Conservation (phyloP, 345 rosid genomes). For the Eucalyptus grandis region DNA sequence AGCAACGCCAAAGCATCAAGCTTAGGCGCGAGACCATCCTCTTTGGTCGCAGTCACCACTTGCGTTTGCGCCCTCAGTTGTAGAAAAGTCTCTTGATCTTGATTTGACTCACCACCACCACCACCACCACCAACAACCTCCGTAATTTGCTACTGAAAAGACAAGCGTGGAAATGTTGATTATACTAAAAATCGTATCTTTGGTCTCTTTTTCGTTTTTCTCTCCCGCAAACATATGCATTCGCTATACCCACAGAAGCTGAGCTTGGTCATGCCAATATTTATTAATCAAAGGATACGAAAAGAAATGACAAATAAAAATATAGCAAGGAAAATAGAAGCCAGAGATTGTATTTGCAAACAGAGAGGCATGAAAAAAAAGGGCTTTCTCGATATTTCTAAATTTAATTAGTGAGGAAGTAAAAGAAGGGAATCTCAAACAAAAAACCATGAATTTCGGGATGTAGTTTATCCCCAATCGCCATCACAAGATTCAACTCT, state of each 20-base stretch:
- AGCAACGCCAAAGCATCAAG: neutral
- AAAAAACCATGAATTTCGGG: neutral
- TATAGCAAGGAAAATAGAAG: neutral
- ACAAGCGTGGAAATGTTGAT: conserved; percentile 37
- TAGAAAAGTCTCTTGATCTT: neutral
- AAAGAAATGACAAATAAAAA: neutral
- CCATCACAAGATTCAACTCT: neutral
- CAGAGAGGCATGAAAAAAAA: neutral
- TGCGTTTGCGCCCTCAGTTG: neutral
- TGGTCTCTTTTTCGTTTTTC: neutral
- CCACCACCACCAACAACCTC: neutral
- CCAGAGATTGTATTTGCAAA: neutral
- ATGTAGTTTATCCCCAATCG: neutral
- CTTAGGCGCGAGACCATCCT: neutral
- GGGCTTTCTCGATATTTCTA: neutral
- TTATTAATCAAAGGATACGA: neutral
- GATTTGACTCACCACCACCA: neutral
- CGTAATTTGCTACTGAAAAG: neutral
- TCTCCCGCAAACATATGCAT: neutral
- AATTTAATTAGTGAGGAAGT: neutral
- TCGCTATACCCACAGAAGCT: neutral
- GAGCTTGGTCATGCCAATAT: neutral
- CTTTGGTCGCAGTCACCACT: neutral
- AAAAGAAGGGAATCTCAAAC: neutral
- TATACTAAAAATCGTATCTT: neutral